Percentiles rank a stretch among this genome's conserved stretches.
Conservation (phyloP, 2,329 filamentous ascomycete species). For the Diaporthe eres region DNA sequence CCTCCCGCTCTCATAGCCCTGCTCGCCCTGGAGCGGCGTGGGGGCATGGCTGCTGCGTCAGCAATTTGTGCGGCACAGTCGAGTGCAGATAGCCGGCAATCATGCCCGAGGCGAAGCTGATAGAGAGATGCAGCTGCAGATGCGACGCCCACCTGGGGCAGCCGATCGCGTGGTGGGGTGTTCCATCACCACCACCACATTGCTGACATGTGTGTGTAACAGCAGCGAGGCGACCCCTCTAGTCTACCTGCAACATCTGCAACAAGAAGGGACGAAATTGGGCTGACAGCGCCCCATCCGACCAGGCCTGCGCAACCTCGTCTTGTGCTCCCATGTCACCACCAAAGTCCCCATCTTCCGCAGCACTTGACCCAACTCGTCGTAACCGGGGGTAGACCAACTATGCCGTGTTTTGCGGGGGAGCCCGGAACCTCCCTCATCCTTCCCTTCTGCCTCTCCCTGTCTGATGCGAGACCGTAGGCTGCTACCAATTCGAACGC, state of each 20-base stretch:
- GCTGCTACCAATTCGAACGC: not conserved
- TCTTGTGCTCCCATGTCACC: conserved; percentile 30
- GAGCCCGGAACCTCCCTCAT: conserved; percentile 16
- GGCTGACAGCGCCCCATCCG: conserved; percentile 23
- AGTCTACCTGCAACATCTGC: conserved; percentile 15
- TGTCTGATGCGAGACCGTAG: not conserved
- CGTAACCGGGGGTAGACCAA: not conserved
- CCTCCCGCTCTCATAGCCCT: conserved; percentile 1
- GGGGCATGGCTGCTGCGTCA: conserved; percentile 3
- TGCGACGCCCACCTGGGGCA: conserved; percentile 6
- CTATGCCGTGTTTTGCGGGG: conserved; percentile 24
- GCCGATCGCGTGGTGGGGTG: conserved; percentile 4
- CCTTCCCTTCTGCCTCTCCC: not conserved
- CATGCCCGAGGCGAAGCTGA: conserved; percentile 29
- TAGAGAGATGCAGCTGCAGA: conserved; percentile 20
- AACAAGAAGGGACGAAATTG: conserved; percentile 18
- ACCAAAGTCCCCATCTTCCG: conserved; percentile 4
- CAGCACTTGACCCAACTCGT: conserved; percentile 13
- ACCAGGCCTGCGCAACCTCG: conserved; percentile 19
- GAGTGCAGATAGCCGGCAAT: conserved; percentile 29
- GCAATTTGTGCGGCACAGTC: not conserved
- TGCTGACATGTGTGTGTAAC: conserved; percentile 21
- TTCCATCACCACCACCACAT: not conserved
- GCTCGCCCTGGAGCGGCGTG: not conserved
- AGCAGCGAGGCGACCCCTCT: conserved; percentile 8